Evolutionary conservation across 2,329 filamentous ascomycete species (phyloP).

Genomic region (Aureobasidium mangrovei): DNA sequence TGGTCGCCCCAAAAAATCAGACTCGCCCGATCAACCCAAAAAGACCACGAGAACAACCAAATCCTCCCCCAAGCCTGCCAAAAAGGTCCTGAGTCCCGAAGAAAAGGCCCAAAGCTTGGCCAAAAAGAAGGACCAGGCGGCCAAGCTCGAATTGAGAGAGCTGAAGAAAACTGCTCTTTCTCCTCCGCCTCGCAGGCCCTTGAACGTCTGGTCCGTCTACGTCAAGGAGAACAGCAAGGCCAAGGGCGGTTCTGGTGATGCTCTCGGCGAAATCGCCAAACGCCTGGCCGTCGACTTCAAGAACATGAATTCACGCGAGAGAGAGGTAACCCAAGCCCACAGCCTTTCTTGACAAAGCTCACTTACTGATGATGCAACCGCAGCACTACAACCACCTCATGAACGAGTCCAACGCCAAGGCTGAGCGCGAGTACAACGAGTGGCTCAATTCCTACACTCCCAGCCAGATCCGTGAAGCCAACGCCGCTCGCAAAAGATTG

Average conservation of each 20-base stretch:
- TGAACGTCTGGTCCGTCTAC: conserved; percentile 24
- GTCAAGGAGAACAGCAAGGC: conserved; percentile 20
- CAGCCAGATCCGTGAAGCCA: conserved; percentile 50
- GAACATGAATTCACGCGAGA: conserved; percentile 34
- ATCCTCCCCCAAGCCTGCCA: background rate
- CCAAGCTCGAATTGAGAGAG: conserved; percentile 25
- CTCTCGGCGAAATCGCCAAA: conserved; percentile 20
- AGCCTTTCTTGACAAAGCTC: background rate
- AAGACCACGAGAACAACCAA: background rate
- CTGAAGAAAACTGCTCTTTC: conserved; percentile 31
- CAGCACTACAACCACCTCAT: conserved; percentile 48
- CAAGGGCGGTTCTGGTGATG: background rate
- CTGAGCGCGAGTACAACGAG: conserved; percentile 37
- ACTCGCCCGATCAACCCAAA: background rate
- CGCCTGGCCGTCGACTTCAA: conserved; percentile 29
- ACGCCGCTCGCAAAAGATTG: conserved; percentile 43
- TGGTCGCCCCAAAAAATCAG: conserved; percentile 5
- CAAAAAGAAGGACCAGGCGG: conserved; percentile 24
- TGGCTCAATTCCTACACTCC: conserved; percentile 50
- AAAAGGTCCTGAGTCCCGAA: conserved; percentile 6
- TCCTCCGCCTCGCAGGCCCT: background rate
- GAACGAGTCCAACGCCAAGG: conserved; percentile 37
- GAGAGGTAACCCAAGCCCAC: conserved; percentile 31
- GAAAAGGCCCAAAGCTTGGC: conserved; percentile 20
- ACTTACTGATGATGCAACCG: conserved; percentile 12